Evolutionary conservation across 176 grass and related monocot species (phyloP).

Genomic region (Alopecurus myosuroides): DNA sequence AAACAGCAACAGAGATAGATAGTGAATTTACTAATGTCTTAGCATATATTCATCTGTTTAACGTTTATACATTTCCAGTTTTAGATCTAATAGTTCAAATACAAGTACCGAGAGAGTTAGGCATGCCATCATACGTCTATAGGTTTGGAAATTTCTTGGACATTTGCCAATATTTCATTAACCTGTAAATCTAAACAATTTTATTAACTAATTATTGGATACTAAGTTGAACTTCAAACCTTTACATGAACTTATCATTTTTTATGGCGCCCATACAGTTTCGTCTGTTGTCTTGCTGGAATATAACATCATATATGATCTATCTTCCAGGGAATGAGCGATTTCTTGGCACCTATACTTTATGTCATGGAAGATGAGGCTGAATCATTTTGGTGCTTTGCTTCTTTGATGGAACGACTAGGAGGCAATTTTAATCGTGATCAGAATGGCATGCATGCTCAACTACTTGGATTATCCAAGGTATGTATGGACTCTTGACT

Average conservation of each 20-base stretch:
- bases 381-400: conserved; percentile 95
- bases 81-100: background rate
- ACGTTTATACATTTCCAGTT: background rate
- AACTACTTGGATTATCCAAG: conserved; percentile 90
- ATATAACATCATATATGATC: background rate
- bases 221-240: background rate
- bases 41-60: conserved; percentile 10
- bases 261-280: background rate
- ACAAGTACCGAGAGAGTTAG: background rate
- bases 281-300: background rate
- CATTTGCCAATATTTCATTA: conserved; percentile 4
- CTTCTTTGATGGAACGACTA: conserved; percentile 87
- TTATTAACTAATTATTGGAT: background rate
- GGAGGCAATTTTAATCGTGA: conserved; percentile 98
- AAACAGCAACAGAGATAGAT: background rate
- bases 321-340: conserved; percentile 84
- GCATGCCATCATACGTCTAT: background rate
- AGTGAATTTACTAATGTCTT: background rate
- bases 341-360: conserved; percentile 87
- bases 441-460: conserved; percentile 99
- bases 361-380: conserved; percentile 90
- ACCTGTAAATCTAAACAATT: background rate
- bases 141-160: background rate
- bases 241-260: background rate
- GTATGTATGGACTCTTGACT: conserved; percentile 33